A percentile compares a stretch with the other conserved stretches of the same genome.
These are phyloP conservation scores for Rosa hybrid DNA, from an alignment of 331 rosid species.

Conservation along the genomic window DNA sequence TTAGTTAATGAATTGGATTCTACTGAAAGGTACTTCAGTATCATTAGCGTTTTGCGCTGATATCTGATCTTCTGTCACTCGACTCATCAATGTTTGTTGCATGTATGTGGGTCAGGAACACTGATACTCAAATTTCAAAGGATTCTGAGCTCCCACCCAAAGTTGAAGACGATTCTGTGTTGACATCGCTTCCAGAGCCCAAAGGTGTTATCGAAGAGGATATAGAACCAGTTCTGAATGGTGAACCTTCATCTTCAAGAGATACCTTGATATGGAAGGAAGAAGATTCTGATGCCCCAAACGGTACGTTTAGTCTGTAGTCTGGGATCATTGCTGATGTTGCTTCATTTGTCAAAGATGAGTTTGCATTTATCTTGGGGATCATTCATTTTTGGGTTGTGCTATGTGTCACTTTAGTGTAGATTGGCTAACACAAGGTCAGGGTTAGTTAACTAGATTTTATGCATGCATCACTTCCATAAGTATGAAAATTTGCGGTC, in stretches of 20 bases:
- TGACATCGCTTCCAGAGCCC: slow-evolving; percentile 35
- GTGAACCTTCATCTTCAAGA: slow-evolving; percentile 38
- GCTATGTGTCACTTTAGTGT: background rate
- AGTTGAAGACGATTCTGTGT: slow-evolving; percentile 37
- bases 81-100: slow-evolving; percentile 23
- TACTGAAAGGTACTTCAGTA: slow-evolving; percentile 47
- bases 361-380: slow-evolving; percentile 6
- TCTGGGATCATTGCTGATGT: slow-evolving; percentile 18
- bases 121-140: slow-evolving; percentile 30
- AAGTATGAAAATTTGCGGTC: background rate
- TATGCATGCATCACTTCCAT: background rate
- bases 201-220: slow-evolving; percentile 27
- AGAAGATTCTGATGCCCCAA: slow-evolving; percentile 75
- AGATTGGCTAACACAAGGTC: background rate
- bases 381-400: background rate
- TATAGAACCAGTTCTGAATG: slow-evolving; percentile 40
- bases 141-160: slow-evolving; percentile 37
- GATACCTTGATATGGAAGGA: slow-evolving; percentile 56
- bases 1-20: slow-evolving; percentile 44
- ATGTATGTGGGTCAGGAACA: slow-evolving; percentile 46
- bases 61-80: slow-evolving; percentile 11
- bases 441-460: background rate
- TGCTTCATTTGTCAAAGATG: slow-evolving; percentile 14
- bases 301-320: slow-evolving; percentile 55
- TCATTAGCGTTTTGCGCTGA: slow-evolving; percentile 11